Conservation (phyloP, 192 early-diverging fungal genomes). For the Coemansia asiatica region DNA sequence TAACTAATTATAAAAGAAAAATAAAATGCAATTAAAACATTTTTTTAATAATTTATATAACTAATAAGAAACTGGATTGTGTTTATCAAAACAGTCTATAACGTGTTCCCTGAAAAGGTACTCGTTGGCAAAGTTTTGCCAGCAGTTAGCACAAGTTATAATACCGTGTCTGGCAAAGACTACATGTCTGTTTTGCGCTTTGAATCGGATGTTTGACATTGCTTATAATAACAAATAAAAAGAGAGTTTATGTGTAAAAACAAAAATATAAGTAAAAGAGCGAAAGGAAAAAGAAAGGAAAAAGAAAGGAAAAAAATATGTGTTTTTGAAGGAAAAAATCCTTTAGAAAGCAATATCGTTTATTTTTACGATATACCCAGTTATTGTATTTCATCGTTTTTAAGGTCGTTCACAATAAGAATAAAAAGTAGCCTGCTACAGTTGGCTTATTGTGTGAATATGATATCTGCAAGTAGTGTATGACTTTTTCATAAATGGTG, state of each 20-base stretch:
- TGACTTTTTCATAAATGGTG: background rate
- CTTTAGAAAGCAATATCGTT: too few relatives aligned
- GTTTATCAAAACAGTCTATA: constrained; percentile 6
- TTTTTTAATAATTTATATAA: too few relatives aligned
- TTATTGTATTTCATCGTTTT: too few relatives aligned
- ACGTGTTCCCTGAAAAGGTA: constrained; percentile 3
- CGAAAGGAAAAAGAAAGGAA: background rate
- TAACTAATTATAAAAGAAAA: background rate
- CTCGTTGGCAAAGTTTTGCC: constrained; percentile 11
- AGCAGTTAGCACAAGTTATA: constrained; percentile 12
- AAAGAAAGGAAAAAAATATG: background rate
- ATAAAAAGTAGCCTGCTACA: too few relatives aligned
- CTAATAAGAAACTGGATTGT: background rate
- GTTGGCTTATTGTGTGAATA: background rate
- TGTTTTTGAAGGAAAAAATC: too few relatives aligned
- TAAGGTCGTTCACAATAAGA: too few relatives aligned
- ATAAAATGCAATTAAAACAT: background rate
- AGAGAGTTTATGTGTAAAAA: background rate
- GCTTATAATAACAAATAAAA: background rate
- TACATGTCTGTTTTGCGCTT: background rate
- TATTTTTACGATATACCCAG: too few relatives aligned
- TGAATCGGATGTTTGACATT: background rate
- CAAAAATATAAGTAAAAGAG: background rate
- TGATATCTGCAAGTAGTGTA: background rate
- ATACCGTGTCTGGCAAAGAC: background rate